Evolutionary conservation across 2,329 filamentous ascomycete species (phyloP), one percentile per base, ranked within the genome.

Genomic region (Xenoacremonium recifei): DNA sequence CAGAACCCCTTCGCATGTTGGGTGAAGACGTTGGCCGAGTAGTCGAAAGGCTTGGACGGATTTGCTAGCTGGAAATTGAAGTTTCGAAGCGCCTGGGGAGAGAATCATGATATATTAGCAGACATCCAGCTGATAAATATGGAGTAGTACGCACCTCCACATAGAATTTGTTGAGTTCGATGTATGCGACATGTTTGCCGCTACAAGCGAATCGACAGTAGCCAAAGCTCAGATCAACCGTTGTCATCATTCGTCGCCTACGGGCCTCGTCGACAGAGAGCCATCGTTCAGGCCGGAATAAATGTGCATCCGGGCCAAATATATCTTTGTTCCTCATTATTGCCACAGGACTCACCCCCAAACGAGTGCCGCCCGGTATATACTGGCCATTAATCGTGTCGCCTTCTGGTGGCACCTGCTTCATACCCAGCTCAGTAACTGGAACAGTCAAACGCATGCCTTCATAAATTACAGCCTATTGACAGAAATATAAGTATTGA

Each of bases 121-220:
- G n/a, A n/a, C n/a, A n/a, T n/a, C n/a, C n/a, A n/a, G n/a, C n/a
- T n/a, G n/a, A n/a, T n/a, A n/a, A n/a, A n/a, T n/a, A n/a, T n/a
- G n/a, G n/a, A n/a, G n/a, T n/a, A n/a, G n/a, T 20, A 33, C 62
- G 44, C 51, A 70, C 68, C 63, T 70, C 65, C 23, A 69, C 60
- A 36, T 68, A 55, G 2, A 64, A 48, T 49, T 72, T 72, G 44
- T 67, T 63, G 37, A 72, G 39, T 52, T 71, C 68, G 44, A 72
- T 62, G 34, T 64, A 52, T 3, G 68, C 68, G 20, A 72, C 65
- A 16, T 59, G 56, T 49, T 63, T 67, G 1, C 23, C 23, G 23
- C 9, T 13, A 13, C 23, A 27, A 27, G 23, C 13, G 9, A 9
- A 27, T 13, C 23, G 9, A 9, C 23, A 9, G 9, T 13, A 9